phyloP scores from a whole-genome alignment of 768 basidiomycete genomes.

The Psilocybe tampanensis region DNA sequence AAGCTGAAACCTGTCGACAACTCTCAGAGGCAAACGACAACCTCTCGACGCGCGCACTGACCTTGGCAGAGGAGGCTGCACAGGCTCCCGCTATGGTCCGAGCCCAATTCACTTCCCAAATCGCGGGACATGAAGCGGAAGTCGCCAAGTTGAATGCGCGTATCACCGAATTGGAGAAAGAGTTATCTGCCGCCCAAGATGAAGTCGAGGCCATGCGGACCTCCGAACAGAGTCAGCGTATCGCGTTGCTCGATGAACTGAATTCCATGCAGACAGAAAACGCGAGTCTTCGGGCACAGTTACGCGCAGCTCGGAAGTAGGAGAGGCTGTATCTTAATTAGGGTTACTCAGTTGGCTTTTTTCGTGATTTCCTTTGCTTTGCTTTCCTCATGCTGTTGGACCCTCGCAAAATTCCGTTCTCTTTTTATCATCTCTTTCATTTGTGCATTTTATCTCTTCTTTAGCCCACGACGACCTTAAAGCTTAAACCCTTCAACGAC shows the following conservation, averaged over 20 bases:
- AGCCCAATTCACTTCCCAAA: slow-evolving; percentile 65
- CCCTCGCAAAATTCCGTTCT: not conserved
- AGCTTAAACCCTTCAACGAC: not conserved
- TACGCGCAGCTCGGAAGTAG: slow-evolving; percentile 61
- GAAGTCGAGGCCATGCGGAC: slow-evolving; percentile 69
- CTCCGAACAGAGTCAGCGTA: slow-evolving; percentile 79
- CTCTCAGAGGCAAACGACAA: slow-evolving; percentile 79
- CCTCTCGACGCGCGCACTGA: slow-evolving; percentile 71
- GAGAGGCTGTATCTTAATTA: not conserved
- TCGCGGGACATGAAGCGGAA: slow-evolving; percentile 57
- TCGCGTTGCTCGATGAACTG: slow-evolving; percentile 87
- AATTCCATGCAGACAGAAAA: slow-evolving; percentile 85
- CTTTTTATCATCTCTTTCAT: not conserved
- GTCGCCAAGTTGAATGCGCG: slow-evolving; percentile 62
- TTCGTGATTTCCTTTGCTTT: slow-evolving; percentile 1
- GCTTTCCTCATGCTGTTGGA: slow-evolving; percentile 4
- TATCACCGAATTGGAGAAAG: slow-evolving; percentile 59
- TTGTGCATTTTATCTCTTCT: not conserved
- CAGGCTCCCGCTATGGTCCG: slow-evolving; percentile 57
- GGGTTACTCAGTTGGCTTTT: not conserved
- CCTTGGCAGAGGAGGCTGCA: slow-evolving; percentile 71
- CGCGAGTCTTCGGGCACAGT: slow-evolving; percentile 64
- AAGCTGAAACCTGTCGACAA: slow-evolving; percentile 72
- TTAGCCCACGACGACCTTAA: not conserved
- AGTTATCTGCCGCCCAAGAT: slow-evolving; percentile 64